Evolutionary conservation across 2,329 filamentous ascomycete species (phyloP).

Genomic region (Trichoderma sp.): DNA sequence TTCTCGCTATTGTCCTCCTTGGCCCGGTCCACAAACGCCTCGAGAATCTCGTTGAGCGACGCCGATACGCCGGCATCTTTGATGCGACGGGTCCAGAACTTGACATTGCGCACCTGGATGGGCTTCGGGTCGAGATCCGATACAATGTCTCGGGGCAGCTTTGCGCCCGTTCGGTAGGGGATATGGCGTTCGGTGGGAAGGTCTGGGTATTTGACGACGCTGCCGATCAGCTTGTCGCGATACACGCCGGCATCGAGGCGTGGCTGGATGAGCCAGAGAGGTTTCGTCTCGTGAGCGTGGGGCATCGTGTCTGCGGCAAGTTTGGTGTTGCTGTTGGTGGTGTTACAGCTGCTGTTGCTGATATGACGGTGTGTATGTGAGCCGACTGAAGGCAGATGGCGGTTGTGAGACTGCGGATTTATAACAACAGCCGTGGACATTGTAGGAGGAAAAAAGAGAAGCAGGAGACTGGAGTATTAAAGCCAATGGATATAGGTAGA

Average conservation of each 20-base stretch:
- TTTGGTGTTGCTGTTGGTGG: not conserved
- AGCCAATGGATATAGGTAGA: not conserved
- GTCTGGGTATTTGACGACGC: slow-evolving; percentile 31
- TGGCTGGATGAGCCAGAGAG: slow-evolving; percentile 31
- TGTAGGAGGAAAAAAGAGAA: not conserved
- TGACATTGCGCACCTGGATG: slow-evolving; percentile 30
- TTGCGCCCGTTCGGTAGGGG: slow-evolving; percentile 24
- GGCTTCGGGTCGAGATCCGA: slow-evolving; percentile 30
- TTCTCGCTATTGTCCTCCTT: slow-evolving; percentile 24
- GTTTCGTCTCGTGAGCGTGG: slow-evolving; percentile 25
- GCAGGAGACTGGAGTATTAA: not conserved
- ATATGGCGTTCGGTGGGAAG: slow-evolving; percentile 30
- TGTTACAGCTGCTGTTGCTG: not conserved
- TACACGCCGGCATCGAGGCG: slow-evolving; percentile 31
- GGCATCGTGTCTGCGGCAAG: not conserved
- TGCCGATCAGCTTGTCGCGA: slow-evolving; percentile 32
- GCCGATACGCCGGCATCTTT: slow-evolving; percentile 28
- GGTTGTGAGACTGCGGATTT: not conserved
- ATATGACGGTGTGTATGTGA: not conserved
- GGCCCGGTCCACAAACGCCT: slow-evolving; percentile 28
- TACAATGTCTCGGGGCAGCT: slow-evolving; percentile 28
- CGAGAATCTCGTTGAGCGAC: slow-evolving; percentile 29
- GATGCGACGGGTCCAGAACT: slow-evolving; percentile 30
- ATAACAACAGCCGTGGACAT: slow-evolving; percentile 2
- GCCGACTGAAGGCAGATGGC: not conserved